Percentiles rank a stretch among this genome's conserved stretches.
Evolutionary conservation across 352 stramenopile species (phyloP).

Genomic region (Aphanomyces astaci): DNA sequence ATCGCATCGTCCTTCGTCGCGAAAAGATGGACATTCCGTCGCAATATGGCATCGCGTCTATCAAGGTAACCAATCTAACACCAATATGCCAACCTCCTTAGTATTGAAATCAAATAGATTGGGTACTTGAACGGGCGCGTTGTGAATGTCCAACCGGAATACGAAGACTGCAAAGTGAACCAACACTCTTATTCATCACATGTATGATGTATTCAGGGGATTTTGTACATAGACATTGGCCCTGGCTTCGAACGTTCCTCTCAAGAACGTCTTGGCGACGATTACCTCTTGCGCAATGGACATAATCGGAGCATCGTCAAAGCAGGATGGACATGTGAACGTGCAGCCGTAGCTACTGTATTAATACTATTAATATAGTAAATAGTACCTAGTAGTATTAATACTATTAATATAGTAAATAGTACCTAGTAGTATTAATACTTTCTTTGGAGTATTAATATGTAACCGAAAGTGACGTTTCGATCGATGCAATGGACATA

Average conservation of each 20-base stretch:
- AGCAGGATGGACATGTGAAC: neutral
- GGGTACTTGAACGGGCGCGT: conserved; percentile 39
- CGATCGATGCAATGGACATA: no score
- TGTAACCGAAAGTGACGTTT: no score
- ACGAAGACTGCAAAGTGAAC: conserved; percentile 71
- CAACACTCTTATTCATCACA: no score
- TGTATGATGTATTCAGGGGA: no score
- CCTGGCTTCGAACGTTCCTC: neutral
- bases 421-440: no score
- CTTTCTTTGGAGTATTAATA: no score
- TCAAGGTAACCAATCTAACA: no score
- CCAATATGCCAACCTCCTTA: no score
- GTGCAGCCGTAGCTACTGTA: neutral
- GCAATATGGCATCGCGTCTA: conserved; percentile 38
- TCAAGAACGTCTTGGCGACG: conserved; percentile 16
- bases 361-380: no score
- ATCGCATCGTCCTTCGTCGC: conserved; percentile 45
- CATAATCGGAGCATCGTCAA: neutral
- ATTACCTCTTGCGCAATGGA: neutral
- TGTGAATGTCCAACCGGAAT: conserved; percentile 76
- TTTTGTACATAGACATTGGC: conserved; percentile 18
- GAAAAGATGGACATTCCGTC: conserved; percentile 42
- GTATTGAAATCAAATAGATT: no score
- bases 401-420: no score
- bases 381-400: no score